Base-by-base conservation (phyloP, 495 filamentous ascomycete species). In the Lophiostoma macrostomum region DNA sequence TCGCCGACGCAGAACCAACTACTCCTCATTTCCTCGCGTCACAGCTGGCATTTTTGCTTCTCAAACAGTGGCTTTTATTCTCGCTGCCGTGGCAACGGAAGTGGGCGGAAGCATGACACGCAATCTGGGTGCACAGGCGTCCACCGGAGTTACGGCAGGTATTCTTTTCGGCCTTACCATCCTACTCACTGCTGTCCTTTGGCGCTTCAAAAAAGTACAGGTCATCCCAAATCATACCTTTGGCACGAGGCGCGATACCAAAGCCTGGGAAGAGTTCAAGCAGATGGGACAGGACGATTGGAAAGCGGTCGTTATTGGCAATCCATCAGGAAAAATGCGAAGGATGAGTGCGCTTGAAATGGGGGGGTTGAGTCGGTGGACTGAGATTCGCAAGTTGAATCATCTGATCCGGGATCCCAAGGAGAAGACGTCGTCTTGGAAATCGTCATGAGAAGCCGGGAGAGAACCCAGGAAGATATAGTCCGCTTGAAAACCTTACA, bases 371-470 rank as follows among this genome's bases (percentile, higher is more conserved):
- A 82, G 73, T 34, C 68, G 84, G 24, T 88, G 84, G 82, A 83
- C 76, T 34, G 84, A 88, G 69, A 86, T 88, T 62, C 72, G 84
- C 55, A 76, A 74, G 64, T 78, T 79, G 68, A 88, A 88, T 61
- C 70, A 70, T 41, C 64, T 88, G 53, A 73, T 83, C 34, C 53
- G 50, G 50, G 58, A 58, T 11, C 42, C 41, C 6, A 38, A 19
- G 48, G 50, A 76, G 66, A 68, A 53, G 52, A 56, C 28, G 22
- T 35, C 20, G 44, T 14, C 22, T 51, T 30, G 34, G 25, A 34
- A 44, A n/a, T 32, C 29, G n/a, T n/a, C n/a, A n/a, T n/a, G n/a
- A n/a, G n/a, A n/a, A n/a, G n/a, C n/a, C n/a, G n/a, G n/a, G n/a
- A n/a, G n/a, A n/a, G n/a, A n/a, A n/a, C n/a, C n/a, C n/a, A n/a